Base-by-base conservation (phyloP, 306 rosid species). In the Cucurbita argyrosperma region DNA sequence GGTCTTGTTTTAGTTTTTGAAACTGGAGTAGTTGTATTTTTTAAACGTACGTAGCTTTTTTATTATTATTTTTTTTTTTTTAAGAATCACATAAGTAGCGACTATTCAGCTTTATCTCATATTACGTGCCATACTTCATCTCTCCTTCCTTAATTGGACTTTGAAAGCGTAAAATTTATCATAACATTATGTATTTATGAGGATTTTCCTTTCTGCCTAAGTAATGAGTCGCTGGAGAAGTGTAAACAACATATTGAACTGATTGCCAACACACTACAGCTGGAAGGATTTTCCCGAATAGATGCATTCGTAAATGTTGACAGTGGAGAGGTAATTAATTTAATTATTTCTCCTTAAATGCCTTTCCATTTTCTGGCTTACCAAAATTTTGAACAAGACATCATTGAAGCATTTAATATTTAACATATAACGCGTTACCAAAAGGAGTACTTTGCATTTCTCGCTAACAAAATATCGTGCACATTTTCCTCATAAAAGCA, bases 261-360 rank as follows among this genome's bases (percentile, higher is more conserved):
- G 52, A 87, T 87, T 59, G 96, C 98, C 72, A 89, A 87, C 85
- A 85, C 90, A 7, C 82, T 90, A 35, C 90, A 89, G 76, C 80
- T 93, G 42, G 97, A 93, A 81, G 98, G 98, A 50, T 87, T 93
- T 86, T 93, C 98, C 14, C 87, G 98, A 30, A 93, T 93, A 11
- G 98, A 93, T 83, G 97, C 98, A 57, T 93, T 93, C 67, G 88
- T 87, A 57, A 86, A 93, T 61, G 98, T 85, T 59, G 97, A 93
- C 79, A 90, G 42, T 11, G 98, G 98, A 79, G 88, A 89, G 97
- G 98, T 93, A 14, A 37, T 5, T 47, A n/a, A 19, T 56, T 37
- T 66, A 13, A 37, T 51, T 54, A 11, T 45, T 14, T 66, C 55
- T 45, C 55, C 72, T 66, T 66, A 0, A 54, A 14, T 39, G 49